Base-by-base conservation (phyloP, 768 basidiomycete species). In the Termitomyces sp. region DNA sequence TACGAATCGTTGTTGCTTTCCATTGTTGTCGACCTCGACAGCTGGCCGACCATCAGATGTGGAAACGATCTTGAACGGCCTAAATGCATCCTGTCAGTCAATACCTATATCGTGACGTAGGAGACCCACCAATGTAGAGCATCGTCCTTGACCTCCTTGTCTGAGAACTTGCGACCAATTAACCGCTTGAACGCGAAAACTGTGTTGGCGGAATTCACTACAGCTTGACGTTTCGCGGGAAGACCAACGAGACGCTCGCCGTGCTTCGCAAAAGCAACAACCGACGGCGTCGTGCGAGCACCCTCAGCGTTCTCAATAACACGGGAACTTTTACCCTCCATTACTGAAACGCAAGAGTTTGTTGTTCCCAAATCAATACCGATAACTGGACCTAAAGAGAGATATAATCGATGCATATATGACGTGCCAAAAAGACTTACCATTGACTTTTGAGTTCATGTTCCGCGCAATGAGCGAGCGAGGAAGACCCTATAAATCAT, bases 241-340 rank as follows among this genome's bases (percentile, higher is more conserved):
- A 97, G 83, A 72, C 96, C 96, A 58, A 97, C 88, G 32, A 98
- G 81, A 57, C 96, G 93, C 71, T 99, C 97, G 55, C 93, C 94
- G 65, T 98, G 94, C 73, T 98, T 97, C 54, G 97, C 94, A 81
- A 99, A 99, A 39, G 96, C 96, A 63, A 98, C 93, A 55, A 98
- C 94, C 39, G 97, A 99, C 2, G 97, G 97, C 16, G 97, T 99
- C 60, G 97, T 98, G 63, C 97, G 86, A 56, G 90, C 91, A 78
- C 97, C 96, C 78, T 98, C 96, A 5, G 95, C 78, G 78, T 98
- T 98, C 76, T 98, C 97, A 63, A 99, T 89, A 61, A 98, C 96
- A 63, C 91, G 89, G 49, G 95, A 84, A 35, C 86, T 88, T 77
- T 96, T 87, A 63, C 93, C 95, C 77, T 98, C 95, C 92, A 96